Conservation (phyloP, 176 grass and related monocot species). For the Paspalum notatum region DNA sequence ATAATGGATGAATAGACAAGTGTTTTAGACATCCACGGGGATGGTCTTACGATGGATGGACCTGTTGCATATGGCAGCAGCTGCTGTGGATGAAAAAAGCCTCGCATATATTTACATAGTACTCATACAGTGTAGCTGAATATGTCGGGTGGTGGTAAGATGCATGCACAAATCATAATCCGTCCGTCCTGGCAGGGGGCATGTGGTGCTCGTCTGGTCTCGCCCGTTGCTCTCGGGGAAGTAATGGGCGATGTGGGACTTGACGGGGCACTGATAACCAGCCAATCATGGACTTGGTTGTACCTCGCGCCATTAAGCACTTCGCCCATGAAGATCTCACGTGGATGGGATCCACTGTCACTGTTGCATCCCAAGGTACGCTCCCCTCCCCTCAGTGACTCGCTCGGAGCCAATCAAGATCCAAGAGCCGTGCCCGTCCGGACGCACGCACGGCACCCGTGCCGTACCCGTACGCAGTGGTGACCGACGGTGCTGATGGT, state of each 20-base stretch:
- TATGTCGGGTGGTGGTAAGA: neutral
- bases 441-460: neutral
- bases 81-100: neutral
- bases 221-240: slow-evolving; percentile 35
- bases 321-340: slow-evolving; percentile 52
- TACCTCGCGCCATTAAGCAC: slow-evolving; percentile 46
- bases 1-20: too few relatives aligned
- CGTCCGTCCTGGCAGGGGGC: slow-evolving; percentile 9
- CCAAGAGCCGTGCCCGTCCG: neutral
- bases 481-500: neutral
- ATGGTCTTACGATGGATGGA: too few relatives aligned
- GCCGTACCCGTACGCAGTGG: neutral
- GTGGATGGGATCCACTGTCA: slow-evolving; percentile 55
- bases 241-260: slow-evolving; percentile 48
- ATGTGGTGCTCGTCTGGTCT: slow-evolving; percentile 20
- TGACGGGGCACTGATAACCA: slow-evolving; percentile 47
- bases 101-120: neutral
- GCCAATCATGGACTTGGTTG: slow-evolving; percentile 53
- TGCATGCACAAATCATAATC: neutral
- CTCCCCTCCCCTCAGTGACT: too few relatives aligned
- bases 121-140: neutral
- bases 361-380: slow-evolving; percentile 47
- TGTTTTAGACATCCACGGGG: too few relatives aligned
- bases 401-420: neutral
- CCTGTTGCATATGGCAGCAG: neutral